These are phyloP conservation scores for Wickerhamiella bombiphila DNA, from an alignment of 805 yeast genomes.

Conservation along the genomic window DNA sequence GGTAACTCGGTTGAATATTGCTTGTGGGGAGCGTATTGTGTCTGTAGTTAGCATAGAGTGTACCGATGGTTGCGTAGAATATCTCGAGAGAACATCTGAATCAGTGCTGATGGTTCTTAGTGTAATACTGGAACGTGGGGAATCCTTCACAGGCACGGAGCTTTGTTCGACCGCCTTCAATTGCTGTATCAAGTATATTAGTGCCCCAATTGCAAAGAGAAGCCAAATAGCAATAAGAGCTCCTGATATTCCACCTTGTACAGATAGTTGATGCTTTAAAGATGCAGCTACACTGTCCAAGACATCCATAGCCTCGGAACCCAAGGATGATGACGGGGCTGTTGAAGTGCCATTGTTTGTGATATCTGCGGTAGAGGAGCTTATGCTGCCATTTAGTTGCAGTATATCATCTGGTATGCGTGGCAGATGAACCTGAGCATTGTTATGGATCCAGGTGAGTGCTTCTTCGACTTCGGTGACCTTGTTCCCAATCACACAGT, in stretches of 20 bases:
- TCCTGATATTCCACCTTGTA: conserved; percentile 12
- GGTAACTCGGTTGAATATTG: no score
- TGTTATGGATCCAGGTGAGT: conserved; percentile 58
- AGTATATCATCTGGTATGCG: conserved; percentile 2
- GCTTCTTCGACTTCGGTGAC: conserved; percentile 53
- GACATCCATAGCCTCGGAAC: neutral
- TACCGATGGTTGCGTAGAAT: no score
- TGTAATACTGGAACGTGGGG: no score
- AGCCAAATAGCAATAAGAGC: conserved; percentile 13
- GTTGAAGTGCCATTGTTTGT: neutral
- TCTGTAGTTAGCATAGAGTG: no score
- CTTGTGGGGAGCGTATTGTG: no score
- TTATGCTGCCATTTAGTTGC: neutral
- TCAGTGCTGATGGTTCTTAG: no score
- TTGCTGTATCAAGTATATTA: neutral
- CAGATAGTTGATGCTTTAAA: conserved; percentile 4
- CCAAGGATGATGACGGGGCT: neutral
- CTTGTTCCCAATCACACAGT: conserved; percentile 69
- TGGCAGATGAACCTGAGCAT: conserved; percentile 48
- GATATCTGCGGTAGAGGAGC: neutral
- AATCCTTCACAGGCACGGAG: no score
- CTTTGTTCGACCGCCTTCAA: neutral
- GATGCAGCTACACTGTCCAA: neutral
- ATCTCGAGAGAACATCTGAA: no score
- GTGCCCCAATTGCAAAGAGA: conserved; percentile 6